A percentile compares a stretch with the other conserved stretches of the same genome.
phyloP scores from a whole-genome alignment of 106 monocot species.

The Acorus calamus region DNA sequence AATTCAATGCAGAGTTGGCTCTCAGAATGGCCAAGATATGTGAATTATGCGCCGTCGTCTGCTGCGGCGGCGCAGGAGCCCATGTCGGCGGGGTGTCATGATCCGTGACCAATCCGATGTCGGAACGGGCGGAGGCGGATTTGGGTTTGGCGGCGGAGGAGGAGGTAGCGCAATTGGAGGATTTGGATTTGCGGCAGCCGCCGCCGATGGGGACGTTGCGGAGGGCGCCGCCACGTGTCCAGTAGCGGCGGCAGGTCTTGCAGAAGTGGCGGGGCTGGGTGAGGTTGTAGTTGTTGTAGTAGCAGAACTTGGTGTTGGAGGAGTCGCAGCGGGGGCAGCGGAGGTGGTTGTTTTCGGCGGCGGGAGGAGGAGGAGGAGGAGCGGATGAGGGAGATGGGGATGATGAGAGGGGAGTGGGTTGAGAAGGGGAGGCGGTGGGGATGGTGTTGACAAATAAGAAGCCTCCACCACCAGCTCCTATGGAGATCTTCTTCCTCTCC shows the following conservation, averaged over 20 bases:
- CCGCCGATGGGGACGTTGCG: conserved; percentile 92
- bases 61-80: conserved; percentile 3
- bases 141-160: neutral
- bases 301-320: conserved; percentile 29
- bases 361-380: neutral
- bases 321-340: conserved; percentile 38
- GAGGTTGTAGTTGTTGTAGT: conserved; percentile 17
- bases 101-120: neutral
- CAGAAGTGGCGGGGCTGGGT: conserved; percentile 12
- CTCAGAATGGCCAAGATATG: conserved; percentile 22
- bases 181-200: conserved; percentile 46
- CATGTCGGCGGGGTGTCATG: conserved; percentile 11
- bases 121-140: neutral
- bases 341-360: conserved; percentile 18
- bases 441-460: neutral
- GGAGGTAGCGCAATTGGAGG: neutral
- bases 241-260: conserved; percentile 79
- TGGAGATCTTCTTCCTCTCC: conserved; percentile 9
- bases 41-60: no score
- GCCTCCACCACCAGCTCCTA: no score
- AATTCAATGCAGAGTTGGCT: neutral
- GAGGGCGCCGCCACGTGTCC: conserved; percentile 77
- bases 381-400: conserved; percentile 1
- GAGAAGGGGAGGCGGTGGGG: neutral
- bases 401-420: neutral